These are phyloP conservation scores for Fusarium sp. DNA, from an alignment of 2,329 filamentous ascomycete genomes.

Conservation along the genomic window DNA sequence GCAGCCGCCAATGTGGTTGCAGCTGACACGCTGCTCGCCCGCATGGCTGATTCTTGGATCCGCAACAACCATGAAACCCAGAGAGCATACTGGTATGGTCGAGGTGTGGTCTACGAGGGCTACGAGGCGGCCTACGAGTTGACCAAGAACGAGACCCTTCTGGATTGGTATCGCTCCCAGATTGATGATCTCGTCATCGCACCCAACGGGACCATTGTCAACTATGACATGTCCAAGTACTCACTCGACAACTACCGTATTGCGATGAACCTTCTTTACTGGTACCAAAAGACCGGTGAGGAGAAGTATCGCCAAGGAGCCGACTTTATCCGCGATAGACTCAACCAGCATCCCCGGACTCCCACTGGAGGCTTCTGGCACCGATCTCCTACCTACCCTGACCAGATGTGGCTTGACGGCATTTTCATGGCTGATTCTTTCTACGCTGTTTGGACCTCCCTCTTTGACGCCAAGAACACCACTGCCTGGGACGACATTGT, in stretches of 20 bases:
- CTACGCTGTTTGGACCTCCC: conserved; percentile 53
- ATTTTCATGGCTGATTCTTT: conserved; percentile 62
- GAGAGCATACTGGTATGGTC: conserved; percentile 36
- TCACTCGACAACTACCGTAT: conserved; percentile 64
- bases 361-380: conserved; percentile 66
- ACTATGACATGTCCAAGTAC: conserved; percentile 59
- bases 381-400: conserved; percentile 54
- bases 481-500: conserved; percentile 58
- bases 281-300: conserved; percentile 58
- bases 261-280: conserved; percentile 62
- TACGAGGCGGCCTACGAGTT: conserved; percentile 48
- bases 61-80: conserved; percentile 35
- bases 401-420: conserved; percentile 70
- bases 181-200: conserved; percentile 58
- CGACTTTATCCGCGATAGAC: conserved; percentile 55
- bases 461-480: conserved; percentile 51
- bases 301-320: conserved; percentile 61
- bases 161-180: conserved; percentile 55
- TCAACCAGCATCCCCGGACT: conserved; percentile 62
- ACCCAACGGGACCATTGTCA: conserved; percentile 54
- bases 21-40: conserved; percentile 25
- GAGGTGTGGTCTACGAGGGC: conserved; percentile 33
- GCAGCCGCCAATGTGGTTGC: conserved; percentile 27
- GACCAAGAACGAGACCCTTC: conserved; percentile 55
- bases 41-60: conserved; percentile 34